Conservation (phyloP, 192 early-diverging fungal species). For the Podila clonocystis region DNA sequence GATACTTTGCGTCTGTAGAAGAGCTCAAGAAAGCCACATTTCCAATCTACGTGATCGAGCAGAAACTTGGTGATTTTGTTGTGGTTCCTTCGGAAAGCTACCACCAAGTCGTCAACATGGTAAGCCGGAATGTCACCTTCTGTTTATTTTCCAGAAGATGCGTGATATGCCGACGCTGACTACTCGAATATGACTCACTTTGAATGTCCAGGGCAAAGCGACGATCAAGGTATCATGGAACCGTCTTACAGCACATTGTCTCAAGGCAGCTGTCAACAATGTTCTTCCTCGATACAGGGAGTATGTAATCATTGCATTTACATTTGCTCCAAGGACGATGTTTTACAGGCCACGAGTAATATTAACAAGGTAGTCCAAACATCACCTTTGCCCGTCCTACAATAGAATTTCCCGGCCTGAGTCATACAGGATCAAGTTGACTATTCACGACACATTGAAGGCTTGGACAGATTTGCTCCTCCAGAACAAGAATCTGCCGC, state of each 20-base stretch:
- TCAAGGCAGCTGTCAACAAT: conserved; percentile 20
- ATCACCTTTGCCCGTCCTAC: not conserved
- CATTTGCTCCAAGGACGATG: not conserved
- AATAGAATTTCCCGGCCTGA: conserved; percentile 34
- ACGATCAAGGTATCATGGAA: conserved; percentile 51
- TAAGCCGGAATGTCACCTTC: not conserved
- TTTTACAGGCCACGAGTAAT: not conserved
- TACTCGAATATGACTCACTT: not conserved
- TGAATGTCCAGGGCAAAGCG: conserved; percentile 24
- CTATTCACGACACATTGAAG: conserved; percentile 14
- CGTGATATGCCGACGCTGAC: not conserved
- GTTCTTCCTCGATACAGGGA: conserved; percentile 42
- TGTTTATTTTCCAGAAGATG: too few species aligned
- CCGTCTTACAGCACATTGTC: conserved; percentile 31
- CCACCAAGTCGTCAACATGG: conserved; percentile 47
- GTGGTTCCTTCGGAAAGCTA: conserved; percentile 38
- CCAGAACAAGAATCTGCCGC: not conserved
- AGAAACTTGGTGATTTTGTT: conserved; percentile 42
- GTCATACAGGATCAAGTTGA: conserved; percentile 33
- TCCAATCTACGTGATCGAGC: conserved; percentile 40
- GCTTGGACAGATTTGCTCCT: conserved; percentile 14
- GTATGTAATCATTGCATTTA: conserved; percentile 8
- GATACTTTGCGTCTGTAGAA: conserved; percentile 37
- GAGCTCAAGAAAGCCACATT: conserved; percentile 21
- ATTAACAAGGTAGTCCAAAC: not conserved